Base-by-base conservation (phyloP, 805 yeast genomes). In the Blastobotrys terrestris region DNA sequence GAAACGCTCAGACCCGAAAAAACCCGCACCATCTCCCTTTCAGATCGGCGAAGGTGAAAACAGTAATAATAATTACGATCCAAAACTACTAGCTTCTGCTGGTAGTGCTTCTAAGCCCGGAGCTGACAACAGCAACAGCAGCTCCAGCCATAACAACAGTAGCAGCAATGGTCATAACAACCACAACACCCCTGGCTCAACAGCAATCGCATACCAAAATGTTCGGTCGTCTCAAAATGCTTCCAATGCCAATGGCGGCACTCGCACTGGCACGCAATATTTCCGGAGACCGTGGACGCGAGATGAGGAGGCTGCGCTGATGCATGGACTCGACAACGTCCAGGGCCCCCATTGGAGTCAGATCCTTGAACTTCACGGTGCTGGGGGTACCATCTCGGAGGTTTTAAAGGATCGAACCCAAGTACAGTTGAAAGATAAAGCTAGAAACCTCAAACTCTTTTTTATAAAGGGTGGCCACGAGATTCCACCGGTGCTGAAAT, bases 281-380 rank as follows among this genome's bases (percentile, higher is more conserved):
- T 49, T 59, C 55, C 71, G 96, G 56, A 72, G 94, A 49, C 79
- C 85, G 2, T 94, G 99, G 99, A 81, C 95, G 0, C 73, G 80
- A 54, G 91, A 84, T 39, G 99, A 94, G 67, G 98, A 94, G 63
- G 81, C 78, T 35, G 94, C 97, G 0, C 74, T 94, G 20, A 71
- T 85, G 26, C 83, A 81, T 51, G 98, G 97, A 0, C 73, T 94
- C 53, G 85, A 86, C 58, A 68, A 66, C 18, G 73, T 81, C 19
- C 81, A 84, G 58, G 99, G 99, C 1, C 95, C 98, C 0, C 88
- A 85, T 59, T 94, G 99, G 99, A 77, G 96, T 1, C 86, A 86
- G 52, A 94, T 94, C 50, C 69, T 92, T 46, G 96, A 87, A 62
- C 70, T 86, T n/a, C 87, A 85, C 66, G 99, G 99, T 1, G 87